A percentile compares a stretch with the other conserved stretches of the same genome.
These are phyloP conservation scores for Stephanodiscus triporus DNA, from an alignment of 108 stramenopile genomes.

Conservation along the genomic window DNA sequence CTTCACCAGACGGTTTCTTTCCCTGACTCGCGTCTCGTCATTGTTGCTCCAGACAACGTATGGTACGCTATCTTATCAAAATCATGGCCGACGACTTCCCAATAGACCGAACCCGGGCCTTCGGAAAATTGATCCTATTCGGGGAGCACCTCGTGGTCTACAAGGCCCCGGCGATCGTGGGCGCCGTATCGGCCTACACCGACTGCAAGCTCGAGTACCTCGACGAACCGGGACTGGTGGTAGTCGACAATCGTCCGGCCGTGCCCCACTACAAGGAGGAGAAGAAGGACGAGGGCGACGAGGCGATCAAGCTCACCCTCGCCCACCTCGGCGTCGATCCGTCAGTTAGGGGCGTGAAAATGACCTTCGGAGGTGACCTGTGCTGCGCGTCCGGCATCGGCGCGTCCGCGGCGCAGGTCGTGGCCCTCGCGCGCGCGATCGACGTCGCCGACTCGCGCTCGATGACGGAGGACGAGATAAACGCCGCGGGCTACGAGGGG, in stretches of 20 bases:
- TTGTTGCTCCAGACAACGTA: no score
- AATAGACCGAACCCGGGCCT: conserved; percentile 63
- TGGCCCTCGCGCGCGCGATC: conserved; percentile 78
- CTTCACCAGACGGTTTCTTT: no score
- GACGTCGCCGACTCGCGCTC: conserved; percentile 53
- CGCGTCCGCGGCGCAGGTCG: conserved; percentile 84
- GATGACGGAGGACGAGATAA: conserved; percentile 82
- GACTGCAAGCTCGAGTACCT: conserved; percentile 64
- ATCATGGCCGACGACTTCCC: conserved; percentile 39
- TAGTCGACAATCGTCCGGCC: conserved; percentile 85
- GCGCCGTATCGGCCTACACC: conserved; percentile 85
- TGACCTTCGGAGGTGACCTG: conserved; percentile 84
- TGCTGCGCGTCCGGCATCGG: conserved; percentile 85
- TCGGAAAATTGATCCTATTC: conserved; percentile 87
- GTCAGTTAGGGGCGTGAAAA: conserved; percentile 45
- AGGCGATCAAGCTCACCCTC: conserved; percentile 73
- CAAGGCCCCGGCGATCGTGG: conserved; percentile 86
- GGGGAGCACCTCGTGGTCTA: conserved; percentile 93
- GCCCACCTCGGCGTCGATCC: conserved; percentile 70
- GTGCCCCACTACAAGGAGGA: conserved; percentile 86
- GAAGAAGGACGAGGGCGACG: conserved; percentile 78
- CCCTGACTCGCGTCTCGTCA: no score
- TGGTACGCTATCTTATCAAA: no score
- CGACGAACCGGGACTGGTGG: conserved; percentile 48
- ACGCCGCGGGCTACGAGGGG: conserved; percentile 89